Base-by-base conservation (phyloP, 2,329 filamentous ascomycete species). In the Colletotrichum cereale region DNA sequence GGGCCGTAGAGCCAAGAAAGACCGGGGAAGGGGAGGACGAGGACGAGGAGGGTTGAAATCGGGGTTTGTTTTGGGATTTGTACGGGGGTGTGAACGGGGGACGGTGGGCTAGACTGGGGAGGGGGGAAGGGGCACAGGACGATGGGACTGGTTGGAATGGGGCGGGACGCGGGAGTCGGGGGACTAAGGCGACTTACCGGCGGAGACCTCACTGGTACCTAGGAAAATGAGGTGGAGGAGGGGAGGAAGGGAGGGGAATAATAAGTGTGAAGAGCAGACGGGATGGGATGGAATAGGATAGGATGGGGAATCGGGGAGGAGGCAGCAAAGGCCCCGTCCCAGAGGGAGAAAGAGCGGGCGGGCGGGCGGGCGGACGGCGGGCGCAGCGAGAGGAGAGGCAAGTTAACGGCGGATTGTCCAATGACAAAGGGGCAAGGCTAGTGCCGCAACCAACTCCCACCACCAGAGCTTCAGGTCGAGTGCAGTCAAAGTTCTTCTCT, bases 31-130 rank as follows among this genome's bases (percentile, higher is more conserved):
- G 34, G 36, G 38, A 38, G 24, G 38, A 34, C 5, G 40, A 60
- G 7, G 44, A 40, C 34, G 31, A 55, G 36, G 36, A 66, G 63
- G 67, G 63, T 67, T 71, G 40, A 26, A 62, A 71, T 71, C 47
- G 67, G 56, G 55, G 21, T 52, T 61, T 66, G 55, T 47, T 24
- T 61, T 61, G 56, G 36, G 57, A 67, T 71, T 71, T 67, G 63
- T 62, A 71, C 67, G 48, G 67, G 66, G 67, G 26, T 26, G 26
- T 26, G 24, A 38, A 66, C 67, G 48, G 62, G 50, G 40, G 56
- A 70, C 62, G 47, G 52, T 56, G 62, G 62, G 31, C 62, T 21
- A 34, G 21, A 24, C 21, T 47, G 21, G 21, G 42, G 42, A 8
- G 42, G 31, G 31, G 31, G 31, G 8, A 34, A 8, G 31, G 44